phyloP scores from a whole-genome alignment of 2,329 filamentous ascomycete species.

The Dendryphion nanum region DNA sequence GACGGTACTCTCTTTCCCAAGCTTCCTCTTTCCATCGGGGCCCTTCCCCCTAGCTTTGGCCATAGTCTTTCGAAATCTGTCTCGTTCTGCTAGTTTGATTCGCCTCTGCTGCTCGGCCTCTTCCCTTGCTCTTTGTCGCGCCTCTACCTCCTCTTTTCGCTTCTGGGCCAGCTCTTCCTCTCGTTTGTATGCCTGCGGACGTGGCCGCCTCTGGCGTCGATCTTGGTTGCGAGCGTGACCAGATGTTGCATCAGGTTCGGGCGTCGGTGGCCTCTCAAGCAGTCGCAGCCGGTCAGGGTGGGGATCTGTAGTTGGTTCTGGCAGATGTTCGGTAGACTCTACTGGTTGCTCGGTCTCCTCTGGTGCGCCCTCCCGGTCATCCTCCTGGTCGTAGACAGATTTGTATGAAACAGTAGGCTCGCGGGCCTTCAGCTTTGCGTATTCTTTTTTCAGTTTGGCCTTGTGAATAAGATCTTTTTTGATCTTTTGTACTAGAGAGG shows the following conservation, averaged over 20 bases:
- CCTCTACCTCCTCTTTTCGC: constrained; percentile 63
- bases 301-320: constrained; percentile 48
- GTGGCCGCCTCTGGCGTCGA: constrained; percentile 25
- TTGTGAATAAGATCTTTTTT: constrained; percentile 87
- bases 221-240: constrained; percentile 6
- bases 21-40: constrained; percentile 69
- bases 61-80: constrained; percentile 68
- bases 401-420: constrained; percentile 42
- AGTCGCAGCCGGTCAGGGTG: constrained; percentile 62
- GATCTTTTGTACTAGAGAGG: constrained; percentile 72
- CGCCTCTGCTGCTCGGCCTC: constrained; percentile 62
- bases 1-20: constrained; percentile 77
- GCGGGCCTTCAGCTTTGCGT: constrained; percentile 77
- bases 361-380: constrained; percentile 9
- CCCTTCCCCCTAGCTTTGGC: constrained; percentile 60
- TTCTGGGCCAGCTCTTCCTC: constrained; percentile 49
- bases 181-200: constrained; percentile 42
- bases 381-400: constrained; percentile 35
- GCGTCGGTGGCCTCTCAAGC: constrained; percentile 39
- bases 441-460: constrained; percentile 89
- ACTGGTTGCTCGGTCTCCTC: constrained; percentile 8
- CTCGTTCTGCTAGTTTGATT: constrained; percentile 58
- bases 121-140: constrained; percentile 57
- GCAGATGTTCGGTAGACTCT: constrained; percentile 19
- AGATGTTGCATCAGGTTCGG: constrained; percentile 17